Conservation (phyloP, 2,329 filamentous ascomycete genomes). For the Hymenoscyphus infarciens region DNA sequence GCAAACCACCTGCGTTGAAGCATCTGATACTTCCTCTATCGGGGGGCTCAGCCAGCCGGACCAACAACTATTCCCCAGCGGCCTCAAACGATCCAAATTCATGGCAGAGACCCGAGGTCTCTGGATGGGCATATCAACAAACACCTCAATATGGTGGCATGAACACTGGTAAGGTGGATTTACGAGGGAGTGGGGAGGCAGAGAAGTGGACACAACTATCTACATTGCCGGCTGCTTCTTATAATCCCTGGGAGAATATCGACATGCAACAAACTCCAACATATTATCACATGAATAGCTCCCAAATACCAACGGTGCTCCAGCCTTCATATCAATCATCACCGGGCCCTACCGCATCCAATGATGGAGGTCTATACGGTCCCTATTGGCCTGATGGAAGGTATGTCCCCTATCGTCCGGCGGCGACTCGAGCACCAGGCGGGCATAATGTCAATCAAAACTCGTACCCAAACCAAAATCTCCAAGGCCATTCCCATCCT, state of each 20-base stretch:
- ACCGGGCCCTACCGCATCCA: slow-evolving; percentile 55
- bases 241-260: slow-evolving; percentile 28
- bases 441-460: slow-evolving; percentile 29
- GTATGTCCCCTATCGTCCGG: slow-evolving; percentile 50
- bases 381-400: slow-evolving; percentile 64
- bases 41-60: slow-evolving; percentile 17
- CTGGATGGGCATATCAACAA: slow-evolving; percentile 31
- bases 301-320: slow-evolving; percentile 55
- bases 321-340: slow-evolving; percentile 56
- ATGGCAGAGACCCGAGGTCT: slow-evolving; percentile 22
- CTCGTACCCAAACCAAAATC: slow-evolving; percentile 6
- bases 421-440: slow-evolving; percentile 52
- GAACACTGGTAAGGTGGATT: slow-evolving; percentile 12
- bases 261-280: slow-evolving; percentile 25
- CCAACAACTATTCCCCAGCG: slow-evolving; percentile 12
- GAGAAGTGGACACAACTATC: slow-evolving; percentile 27
- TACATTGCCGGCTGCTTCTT: slow-evolving; percentile 21
- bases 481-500: slow-evolving; percentile 16
- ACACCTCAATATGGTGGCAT: slow-evolving; percentile 11
- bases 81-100: slow-evolving; percentile 16
- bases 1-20: slow-evolving; percentile 74
- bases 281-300: slow-evolving; percentile 37
- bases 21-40: slow-evolving; percentile 71
- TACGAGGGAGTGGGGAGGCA: slow-evolving; percentile 17
- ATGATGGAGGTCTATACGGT: slow-evolving; percentile 53